Base-by-base conservation (phyloP, 345 rosid species). In the Populus pruinosa region DNA sequence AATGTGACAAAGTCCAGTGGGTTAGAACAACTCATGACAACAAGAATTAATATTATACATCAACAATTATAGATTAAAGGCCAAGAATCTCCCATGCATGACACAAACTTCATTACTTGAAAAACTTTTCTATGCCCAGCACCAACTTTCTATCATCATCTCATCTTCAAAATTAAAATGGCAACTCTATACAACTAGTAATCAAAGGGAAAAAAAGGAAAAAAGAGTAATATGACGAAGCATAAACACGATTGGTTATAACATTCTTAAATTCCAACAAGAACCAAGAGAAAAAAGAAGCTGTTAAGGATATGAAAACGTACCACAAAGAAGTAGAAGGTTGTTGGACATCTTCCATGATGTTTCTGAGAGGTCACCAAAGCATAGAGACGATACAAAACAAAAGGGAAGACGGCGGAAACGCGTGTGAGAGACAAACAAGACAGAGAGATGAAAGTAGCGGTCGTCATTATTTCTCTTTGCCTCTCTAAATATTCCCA, bases 381-480 rank as follows among this genome's bases (percentile, higher is more conserved):
- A 72, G 68, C 56, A 43, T 73, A 76, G 68, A 80, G 71, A 67
- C 29, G 8, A 50, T 31, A 65, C 68, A 67, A 23, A 79, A 55
- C 47, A 18, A 53, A 56, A n/a, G 17, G 7, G 66, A 11, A 38
- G 29, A 62, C 29, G 71, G 8, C 18, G 53, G 63, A 36, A 69
- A 25, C 12, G 70, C 16, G 31, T 11, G 76, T 20, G 49, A 49
- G 69, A 16, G 38, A 50, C 12, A 38, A 35, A 8, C 11, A 2
- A 59, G 68, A 50, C 73, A 77, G 64, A 65, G 66, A 77, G 47
- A 38, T 39, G 55, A 50, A 71, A 77, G 82, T 76, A 76, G 85
- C 68, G 83, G 82, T 66, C 59, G 77, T 66, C 72, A 75, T 80
- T 70, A 68, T 70, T 85, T 82, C 41, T 72, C 83, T 66, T 14